Evolutionary conservation across 2,329 filamentous ascomycete species (phyloP).

Genomic region (Aureobasidium sp.): DNA sequence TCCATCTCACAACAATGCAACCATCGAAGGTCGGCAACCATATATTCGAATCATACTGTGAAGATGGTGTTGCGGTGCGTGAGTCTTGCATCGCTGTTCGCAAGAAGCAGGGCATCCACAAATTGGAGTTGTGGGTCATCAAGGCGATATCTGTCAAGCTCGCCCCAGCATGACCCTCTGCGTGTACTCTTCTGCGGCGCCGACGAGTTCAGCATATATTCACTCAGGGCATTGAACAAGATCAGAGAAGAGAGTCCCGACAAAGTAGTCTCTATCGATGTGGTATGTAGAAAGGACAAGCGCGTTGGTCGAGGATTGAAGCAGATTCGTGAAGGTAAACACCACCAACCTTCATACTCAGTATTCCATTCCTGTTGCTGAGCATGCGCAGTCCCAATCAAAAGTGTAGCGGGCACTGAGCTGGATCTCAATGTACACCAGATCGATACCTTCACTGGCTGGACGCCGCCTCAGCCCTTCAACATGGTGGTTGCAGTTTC

Average conservation of each 20-base stretch:
- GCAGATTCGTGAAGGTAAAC: constrained; percentile 55
- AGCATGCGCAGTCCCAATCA: constrained; percentile 59
- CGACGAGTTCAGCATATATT: constrained; percentile 78
- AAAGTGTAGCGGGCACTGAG: constrained; percentile 50
- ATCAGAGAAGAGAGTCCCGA: constrained; percentile 44
- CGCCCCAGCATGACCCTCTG: constrained; percentile 47
- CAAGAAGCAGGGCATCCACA: neutral
- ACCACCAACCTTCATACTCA: neutral
- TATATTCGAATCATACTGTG: neutral
- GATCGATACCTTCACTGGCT: constrained; percentile 74
- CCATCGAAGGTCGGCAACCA: neutral
- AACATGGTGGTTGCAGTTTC: constrained; percentile 89
- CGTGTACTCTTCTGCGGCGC: constrained; percentile 91
- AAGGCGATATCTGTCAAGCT: constrained; percentile 2
- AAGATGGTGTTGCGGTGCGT: neutral
- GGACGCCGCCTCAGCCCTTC: constrained; percentile 59
- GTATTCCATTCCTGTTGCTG: constrained; percentile 9
- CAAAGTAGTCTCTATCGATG: constrained; percentile 70
- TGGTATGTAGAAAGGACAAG: constrained; percentile 76
- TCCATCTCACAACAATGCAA: neutral
- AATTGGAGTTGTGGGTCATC: neutral
- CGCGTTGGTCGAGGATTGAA: constrained; percentile 69
- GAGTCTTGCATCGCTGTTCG: neutral
- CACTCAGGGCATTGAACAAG: constrained; percentile 60
- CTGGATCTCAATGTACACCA: constrained; percentile 64